A percentile compares a stretch with the other conserved stretches of the same genome.
These are phyloP conservation scores for Phialemoniopsis sp. DNA, from an alignment of 2,329 filamentous ascomycete genomes.

Conservation along the genomic window DNA sequence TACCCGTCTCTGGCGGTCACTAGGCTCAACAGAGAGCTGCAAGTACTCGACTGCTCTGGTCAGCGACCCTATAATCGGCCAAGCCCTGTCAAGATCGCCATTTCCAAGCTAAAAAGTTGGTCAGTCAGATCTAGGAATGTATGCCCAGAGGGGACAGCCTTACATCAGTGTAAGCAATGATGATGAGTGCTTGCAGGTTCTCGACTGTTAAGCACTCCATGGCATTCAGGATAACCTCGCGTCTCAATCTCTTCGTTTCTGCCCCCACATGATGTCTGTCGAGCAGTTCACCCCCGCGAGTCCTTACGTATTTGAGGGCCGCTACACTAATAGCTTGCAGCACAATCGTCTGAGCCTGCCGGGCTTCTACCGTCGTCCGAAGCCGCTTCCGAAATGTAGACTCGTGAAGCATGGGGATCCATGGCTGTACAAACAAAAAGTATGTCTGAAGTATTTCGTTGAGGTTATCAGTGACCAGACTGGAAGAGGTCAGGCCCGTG, in stretches of 20 bases:
- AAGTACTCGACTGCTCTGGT: conserved; percentile 30
- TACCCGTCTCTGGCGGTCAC: conserved; percentile 16
- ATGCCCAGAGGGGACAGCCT: conserved; percentile 1
- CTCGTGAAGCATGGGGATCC: conserved; percentile 30
- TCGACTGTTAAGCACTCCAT: conserved; percentile 24
- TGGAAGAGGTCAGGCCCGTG: too few species aligned
- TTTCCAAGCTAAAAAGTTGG: conserved; percentile 17
- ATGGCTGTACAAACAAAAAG: conserved; percentile 26
- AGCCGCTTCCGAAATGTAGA: too few species aligned
- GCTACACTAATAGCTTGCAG: conserved; percentile 25
- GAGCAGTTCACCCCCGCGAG: background rate
- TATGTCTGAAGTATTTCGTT: too few species aligned
- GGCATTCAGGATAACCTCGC: conserved; percentile 20
- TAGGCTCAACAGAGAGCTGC: conserved; percentile 25
- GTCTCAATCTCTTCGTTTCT: too few species aligned
- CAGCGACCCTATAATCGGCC: conserved; percentile 29
- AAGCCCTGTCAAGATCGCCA: conserved; percentile 22
- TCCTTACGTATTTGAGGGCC: conserved; percentile 15
- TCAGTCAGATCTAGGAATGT: conserved; percentile 7
- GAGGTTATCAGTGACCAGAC: too few species aligned
- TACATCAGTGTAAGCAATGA: conserved; percentile 27
- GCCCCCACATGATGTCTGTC: conserved; percentile 4
- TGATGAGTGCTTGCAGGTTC: conserved; percentile 24
- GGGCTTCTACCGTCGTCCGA: conserved; percentile 16
- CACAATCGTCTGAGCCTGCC: conserved; percentile 17